phyloP scores from a whole-genome alignment of 352 stramenopile species.

The Halophytophthora polymorphica region DNA sequence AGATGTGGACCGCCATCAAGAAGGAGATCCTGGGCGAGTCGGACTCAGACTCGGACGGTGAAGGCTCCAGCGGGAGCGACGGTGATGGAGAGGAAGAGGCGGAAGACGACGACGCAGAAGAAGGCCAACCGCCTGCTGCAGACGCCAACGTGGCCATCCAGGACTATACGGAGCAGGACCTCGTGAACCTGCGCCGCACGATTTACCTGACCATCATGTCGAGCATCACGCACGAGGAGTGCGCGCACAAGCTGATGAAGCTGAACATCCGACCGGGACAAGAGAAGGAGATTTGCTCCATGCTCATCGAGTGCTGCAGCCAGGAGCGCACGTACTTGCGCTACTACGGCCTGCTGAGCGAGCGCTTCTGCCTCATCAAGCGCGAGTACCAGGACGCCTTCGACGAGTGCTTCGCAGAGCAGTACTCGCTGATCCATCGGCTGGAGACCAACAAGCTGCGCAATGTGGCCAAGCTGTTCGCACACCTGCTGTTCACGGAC shows the following conservation, averaged over 20 bases:
- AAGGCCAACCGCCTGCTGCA: constrained; percentile 7
- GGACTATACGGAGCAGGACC: constrained; percentile 97
- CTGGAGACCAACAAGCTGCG: constrained; percentile 99
- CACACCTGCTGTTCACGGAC: constrained; percentile 97
- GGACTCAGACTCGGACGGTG: constrained; percentile 54
- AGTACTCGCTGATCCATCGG: constrained; percentile 96
- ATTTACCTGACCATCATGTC: constrained; percentile 99
- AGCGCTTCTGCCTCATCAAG: constrained; percentile 97
- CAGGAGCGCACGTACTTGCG: constrained; percentile 97
- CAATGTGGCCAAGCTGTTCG: constrained; percentile 99
- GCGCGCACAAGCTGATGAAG: constrained; percentile 98
- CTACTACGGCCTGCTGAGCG: constrained; percentile 96
- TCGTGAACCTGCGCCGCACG: constrained; percentile 97
- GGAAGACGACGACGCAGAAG: constrained; percentile 25
- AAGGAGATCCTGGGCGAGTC: constrained; percentile 96
- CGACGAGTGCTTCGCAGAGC: constrained; percentile 91
- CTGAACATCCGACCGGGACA: constrained; percentile 95
- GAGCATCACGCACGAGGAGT: constrained; percentile 98
- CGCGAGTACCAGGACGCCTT: constrained; percentile 96
- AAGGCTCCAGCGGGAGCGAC: constrained; percentile 38
- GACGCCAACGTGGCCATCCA: constrained; percentile 77
- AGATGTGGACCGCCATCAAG: constrained; percentile 95
- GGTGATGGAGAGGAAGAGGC: constrained; percentile 55
- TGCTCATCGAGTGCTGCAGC: constrained; percentile 99
- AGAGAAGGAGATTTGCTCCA: constrained; percentile 98